Evolutionary conservation across 2,329 filamentous ascomycete genomes (phyloP), one percentile per base, ranked within the genome.

Genomic region (Malbranchea cinnamomea): DNA sequence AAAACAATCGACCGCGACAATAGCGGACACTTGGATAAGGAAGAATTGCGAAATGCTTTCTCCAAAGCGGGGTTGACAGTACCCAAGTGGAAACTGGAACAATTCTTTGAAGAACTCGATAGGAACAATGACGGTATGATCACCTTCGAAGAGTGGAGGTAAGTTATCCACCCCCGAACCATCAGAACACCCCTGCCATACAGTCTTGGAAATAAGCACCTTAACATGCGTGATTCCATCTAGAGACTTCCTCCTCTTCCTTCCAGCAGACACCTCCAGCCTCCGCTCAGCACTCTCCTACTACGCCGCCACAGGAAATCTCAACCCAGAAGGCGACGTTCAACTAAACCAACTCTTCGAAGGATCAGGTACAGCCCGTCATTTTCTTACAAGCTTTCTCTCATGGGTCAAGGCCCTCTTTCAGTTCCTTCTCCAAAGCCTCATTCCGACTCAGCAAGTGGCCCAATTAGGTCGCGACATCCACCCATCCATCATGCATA

Each of bases 91-190:
- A 79, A 83, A 47, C 61, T 98, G 26, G 71, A 82, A 39, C 70
- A 74, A 38, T 95, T 98, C 60, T 94, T 98, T 50, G 61, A 70
- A 40, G 78, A 93, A 50, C 78, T 98, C 45, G 89, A 98, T 53
- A 68, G 71, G 49, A 87, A 98, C 58, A 71, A 77, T 43, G 85
- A 98, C 52, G 84, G 84, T 2, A 62, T 65, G 39, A 92, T 95
- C 43, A 84, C 68, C 38, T 95, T 92, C 56, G 75, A 83, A 41
- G 89, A 98, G 67, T 95, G 89, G 89, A 77, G 87, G 87, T 94
- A 73, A 57, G 77, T 63, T n/a, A n/a, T n/a, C n/a, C n/a, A n/a
- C n/a, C n/a, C n/a, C n/a, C n/a, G n/a, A n/a, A n/a, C n/a, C n/a
- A n/a, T n/a, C n/a, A n/a, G n/a, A n/a, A n/a, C n/a, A n/a, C n/a